Percentiles rank a stretch among this genome's conserved stretches.
Conservation (phyloP, 345 rosid genomes). For the Pistacia integerrima region DNA sequence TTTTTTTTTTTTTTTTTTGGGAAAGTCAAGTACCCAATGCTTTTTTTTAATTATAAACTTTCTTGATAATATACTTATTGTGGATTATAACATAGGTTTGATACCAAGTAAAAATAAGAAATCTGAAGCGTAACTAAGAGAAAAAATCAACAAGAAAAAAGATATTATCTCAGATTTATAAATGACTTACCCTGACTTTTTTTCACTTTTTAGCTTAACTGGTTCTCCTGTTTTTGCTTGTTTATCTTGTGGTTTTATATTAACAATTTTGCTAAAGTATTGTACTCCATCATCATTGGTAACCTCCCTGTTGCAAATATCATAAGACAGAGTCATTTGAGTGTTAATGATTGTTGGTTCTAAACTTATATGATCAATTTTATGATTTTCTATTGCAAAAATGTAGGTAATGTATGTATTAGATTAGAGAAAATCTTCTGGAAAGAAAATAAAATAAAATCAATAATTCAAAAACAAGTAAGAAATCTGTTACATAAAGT, state of each 20-base stretch:
- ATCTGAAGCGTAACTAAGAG: neutral
- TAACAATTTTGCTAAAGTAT: conserved; percentile 33
- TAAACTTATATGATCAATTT: conserved; percentile 9
- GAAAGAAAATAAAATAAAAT: neutral
- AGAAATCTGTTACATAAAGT: neutral
- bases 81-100: neutral
- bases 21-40: neutral
- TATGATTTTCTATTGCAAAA: neutral
- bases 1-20: neutral
- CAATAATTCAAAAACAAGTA: neutral
- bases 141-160: neutral
- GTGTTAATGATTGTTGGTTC: neutral
- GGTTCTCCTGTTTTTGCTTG: conserved; percentile 36
- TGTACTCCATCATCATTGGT: conserved; percentile 27
- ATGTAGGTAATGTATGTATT: neutral
- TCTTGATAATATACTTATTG: neutral
- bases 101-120: neutral
- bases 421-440: neutral
- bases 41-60: neutral
- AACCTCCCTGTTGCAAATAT: conserved; percentile 32
- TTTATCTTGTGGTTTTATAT: conserved; percentile 38
- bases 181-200: conserved; percentile 37
- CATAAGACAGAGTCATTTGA: conserved; percentile 11
- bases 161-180: neutral
- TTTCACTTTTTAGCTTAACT: conserved; percentile 33